Percentiles rank a stretch among this genome's conserved stretches.
These are phyloP conservation scores for Epicoccum sorghinum DNA, from an alignment of 2,329 filamentous ascomycete species.

Conservation along the genomic window DNA sequence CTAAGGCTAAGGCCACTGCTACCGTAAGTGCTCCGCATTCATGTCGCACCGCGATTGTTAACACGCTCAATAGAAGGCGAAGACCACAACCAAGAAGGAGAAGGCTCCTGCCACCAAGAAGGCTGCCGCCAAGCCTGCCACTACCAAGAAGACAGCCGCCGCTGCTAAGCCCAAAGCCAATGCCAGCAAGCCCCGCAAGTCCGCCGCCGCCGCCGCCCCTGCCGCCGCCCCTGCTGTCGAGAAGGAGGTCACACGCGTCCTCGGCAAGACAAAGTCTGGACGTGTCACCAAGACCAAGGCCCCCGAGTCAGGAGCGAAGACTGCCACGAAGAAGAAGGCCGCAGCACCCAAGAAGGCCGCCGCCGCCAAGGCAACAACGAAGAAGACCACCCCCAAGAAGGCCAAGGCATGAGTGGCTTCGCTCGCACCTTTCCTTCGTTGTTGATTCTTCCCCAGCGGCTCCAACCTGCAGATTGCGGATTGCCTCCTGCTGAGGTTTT, in stretches of 20 bases:
- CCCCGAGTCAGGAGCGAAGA: slow-evolving; percentile 44
- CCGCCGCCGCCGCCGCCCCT: slow-evolving; percentile 41
- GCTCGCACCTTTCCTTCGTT: slow-evolving; percentile 26
- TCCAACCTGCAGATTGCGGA: slow-evolving; percentile 13
- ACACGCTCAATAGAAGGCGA: slow-evolving; percentile 32
- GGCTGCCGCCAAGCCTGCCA: slow-evolving; percentile 31
- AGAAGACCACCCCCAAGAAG: slow-evolving; percentile 57
- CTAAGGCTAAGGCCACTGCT: slow-evolving; percentile 33
- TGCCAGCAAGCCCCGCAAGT: slow-evolving; percentile 50
- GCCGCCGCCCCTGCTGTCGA: slow-evolving; percentile 65
- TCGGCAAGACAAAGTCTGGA: slow-evolving; percentile 85
- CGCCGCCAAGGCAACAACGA: slow-evolving; percentile 53
- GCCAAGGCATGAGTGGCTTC: slow-evolving; percentile 46
- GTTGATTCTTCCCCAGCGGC: slow-evolving; percentile 36
- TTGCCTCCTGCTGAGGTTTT: slow-evolving; percentile 4
- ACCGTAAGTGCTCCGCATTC: slow-evolving; percentile 25
- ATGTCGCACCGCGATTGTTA: slow-evolving; percentile 12
- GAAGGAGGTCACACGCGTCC: slow-evolving; percentile 69
- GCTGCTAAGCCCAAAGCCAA: slow-evolving; percentile 38
- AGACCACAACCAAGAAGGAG: slow-evolving; percentile 50
- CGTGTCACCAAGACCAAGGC: slow-evolving; percentile 76
- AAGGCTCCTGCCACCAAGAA: slow-evolving; percentile 53
- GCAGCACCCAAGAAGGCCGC: slow-evolving; percentile 47
- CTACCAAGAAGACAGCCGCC: slow-evolving; percentile 45
- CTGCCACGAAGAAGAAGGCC: slow-evolving; percentile 42